Conservation (phyloP, 2,329 filamentous ascomycete species). For the Clonostachys byssicola region DNA sequence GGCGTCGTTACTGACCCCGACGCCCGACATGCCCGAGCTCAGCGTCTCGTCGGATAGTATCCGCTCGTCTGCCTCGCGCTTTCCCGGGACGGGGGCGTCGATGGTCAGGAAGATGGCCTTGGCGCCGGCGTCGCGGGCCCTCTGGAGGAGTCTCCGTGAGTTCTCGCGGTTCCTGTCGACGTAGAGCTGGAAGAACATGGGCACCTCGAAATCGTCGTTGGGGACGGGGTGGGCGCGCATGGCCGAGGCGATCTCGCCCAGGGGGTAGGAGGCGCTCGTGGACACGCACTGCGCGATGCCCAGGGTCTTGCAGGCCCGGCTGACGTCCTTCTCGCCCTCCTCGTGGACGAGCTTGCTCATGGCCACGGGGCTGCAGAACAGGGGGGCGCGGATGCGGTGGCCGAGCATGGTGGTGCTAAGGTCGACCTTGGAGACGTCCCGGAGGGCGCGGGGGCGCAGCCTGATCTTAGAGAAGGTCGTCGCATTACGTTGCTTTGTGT, state of each 20-base stretch:
- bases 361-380: constrained; percentile 62
- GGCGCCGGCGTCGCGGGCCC: constrained; percentile 31
- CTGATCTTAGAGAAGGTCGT: constrained; percentile 49
- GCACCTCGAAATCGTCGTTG: constrained; percentile 3
- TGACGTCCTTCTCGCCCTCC: constrained; percentile 58
- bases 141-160: constrained; percentile 41
- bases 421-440: constrained; percentile 48
- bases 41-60: constrained; percentile 40
- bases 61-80: constrained; percentile 44
- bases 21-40: constrained; percentile 26
- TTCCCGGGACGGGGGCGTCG: constrained; percentile 53
- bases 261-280: constrained; percentile 56
- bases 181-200: constrained; percentile 60
- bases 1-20: constrained; percentile 39
- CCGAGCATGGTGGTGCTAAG: constrained; percentile 52
- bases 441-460: constrained; percentile 54
- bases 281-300: constrained; percentile 58
- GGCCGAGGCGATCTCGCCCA: constrained; percentile 42
- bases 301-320: constrained; percentile 40
- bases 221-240: constrained; percentile 1
- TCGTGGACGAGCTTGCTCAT: constrained; percentile 61
- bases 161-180: constrained; percentile 51
- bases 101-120: constrained; percentile 54
- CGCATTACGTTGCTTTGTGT: constrained; percentile 52
- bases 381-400: constrained; percentile 42